Evolutionary conservation across 2,329 filamentous ascomycete species (phyloP).

Genomic region (Hypoxylon sp.): DNA sequence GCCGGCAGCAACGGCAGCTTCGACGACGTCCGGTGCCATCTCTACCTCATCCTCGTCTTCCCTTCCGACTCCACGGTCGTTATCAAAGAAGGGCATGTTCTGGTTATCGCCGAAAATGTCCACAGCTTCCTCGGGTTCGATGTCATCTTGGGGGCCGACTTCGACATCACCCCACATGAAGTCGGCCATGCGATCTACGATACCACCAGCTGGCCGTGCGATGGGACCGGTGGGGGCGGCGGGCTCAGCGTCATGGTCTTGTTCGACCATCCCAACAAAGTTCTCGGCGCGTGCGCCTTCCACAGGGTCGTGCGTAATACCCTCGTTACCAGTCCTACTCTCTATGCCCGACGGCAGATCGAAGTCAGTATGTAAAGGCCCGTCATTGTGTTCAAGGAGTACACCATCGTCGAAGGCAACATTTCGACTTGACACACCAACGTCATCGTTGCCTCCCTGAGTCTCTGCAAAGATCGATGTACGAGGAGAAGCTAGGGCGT

Average conservation of each 20-base stretch:
- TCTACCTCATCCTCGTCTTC: conserved; percentile 59
- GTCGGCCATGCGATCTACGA: conserved; percentile 63
- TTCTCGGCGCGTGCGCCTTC: conserved; percentile 10
- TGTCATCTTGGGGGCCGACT: conserved; percentile 52
- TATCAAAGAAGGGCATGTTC: conserved; percentile 56
- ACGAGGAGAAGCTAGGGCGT: conserved; percentile 2
- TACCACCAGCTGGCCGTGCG: conserved; percentile 52
- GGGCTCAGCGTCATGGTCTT: conserved; percentile 18
- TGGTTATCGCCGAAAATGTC: conserved; percentile 66
- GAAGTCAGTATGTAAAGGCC: not conserved
- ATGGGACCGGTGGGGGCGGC: conserved; percentile 9
- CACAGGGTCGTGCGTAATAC: not conserved
- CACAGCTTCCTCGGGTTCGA: conserved; percentile 67
- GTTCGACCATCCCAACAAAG: conserved; percentile 13
- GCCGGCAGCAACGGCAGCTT: conserved; percentile 74
- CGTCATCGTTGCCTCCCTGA: not conserved
- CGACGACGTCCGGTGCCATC: conserved; percentile 66
- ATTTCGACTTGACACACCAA: not conserved
- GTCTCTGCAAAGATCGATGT: not conserved
- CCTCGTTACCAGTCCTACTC: not conserved
- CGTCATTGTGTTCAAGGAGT: not conserved
- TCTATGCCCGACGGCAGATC: conserved; percentile 1
- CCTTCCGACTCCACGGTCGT: conserved; percentile 49
- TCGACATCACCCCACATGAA: conserved; percentile 73
- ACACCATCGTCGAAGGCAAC: not conserved